Evolutionary conservation across 2,329 filamentous ascomycete genomes (phyloP), one percentile per base, ranked within the genome.

Genomic region (Neoarthrinium moseri): DNA sequence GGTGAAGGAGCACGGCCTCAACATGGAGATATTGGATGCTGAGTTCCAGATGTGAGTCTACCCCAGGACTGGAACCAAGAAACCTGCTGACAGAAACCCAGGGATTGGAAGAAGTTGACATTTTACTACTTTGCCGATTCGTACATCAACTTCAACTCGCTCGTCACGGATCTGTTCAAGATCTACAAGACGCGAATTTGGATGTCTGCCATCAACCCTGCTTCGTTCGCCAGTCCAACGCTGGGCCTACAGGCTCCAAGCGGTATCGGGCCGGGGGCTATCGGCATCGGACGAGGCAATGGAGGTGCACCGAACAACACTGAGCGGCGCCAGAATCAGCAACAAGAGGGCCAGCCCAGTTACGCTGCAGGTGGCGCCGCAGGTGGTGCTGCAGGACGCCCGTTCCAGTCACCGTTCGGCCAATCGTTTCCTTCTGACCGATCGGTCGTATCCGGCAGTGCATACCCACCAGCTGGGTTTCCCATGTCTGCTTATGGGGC

Each of bases 121-220:
- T 97, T 97, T 69, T 99, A 96, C 73, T 99, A 97, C 70, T 99
- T 96, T 64, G 92, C 94, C 44, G 91, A 96, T 62, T 84, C 90
- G 1, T 99, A 99, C 65, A 96, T 99, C 75, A 97, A 97, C 71
- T 99, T 99, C 78, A 99, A 99, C 65, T 89, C 90, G 2, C 81
- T 99, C 13, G 94, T 99, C 43, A 96, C 91, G 0, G 94, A 99
- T 63, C 77, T 99, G 11, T 99, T 97, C 80, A 97, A 97, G 70
- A 92, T 97, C 51, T 99, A 97, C 78, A 99, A 99, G 74, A 96
- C 92, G 18, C 84, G 95, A 57, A 99, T 99, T 59, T 99, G 94
- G 94, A 96, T 99, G 89, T 97, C 92, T 4, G 94, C 94, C 4
- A 95, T 99, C 67, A 99, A 99, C 64, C 94, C 94, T 6, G 94